Conservation (phyloP, 1,284 basidiomycete species). For the Pascua guehoae region DNA sequence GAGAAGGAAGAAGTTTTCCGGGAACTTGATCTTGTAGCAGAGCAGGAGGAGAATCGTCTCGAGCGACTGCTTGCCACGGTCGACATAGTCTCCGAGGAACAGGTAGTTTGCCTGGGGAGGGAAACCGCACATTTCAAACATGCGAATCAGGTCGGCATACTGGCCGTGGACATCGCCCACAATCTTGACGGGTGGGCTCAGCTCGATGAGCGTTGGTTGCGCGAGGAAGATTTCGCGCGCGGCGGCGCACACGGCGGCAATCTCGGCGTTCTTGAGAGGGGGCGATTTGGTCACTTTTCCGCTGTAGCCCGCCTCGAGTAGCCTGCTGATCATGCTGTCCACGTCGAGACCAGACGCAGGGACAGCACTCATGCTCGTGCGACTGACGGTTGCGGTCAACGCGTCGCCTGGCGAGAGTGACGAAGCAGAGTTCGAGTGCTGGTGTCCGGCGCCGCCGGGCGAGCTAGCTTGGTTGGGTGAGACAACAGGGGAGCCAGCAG, state of each 20-base stretch:
- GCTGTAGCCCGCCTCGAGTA: conserved; percentile 95
- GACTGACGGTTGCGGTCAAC: conserved; percentile 34
- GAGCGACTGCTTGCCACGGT: conserved; percentile 95
- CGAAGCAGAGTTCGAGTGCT: conserved; percentile 25
- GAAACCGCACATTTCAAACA: conserved; percentile 99
- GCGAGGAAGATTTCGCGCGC: conserved; percentile 94
- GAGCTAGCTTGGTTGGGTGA: conserved; percentile 12
- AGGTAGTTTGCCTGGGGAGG: conserved; percentile 97
- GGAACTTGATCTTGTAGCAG: conserved; percentile 91
- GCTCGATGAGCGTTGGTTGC: conserved; percentile 95
- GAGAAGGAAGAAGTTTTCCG: conserved; percentile 62
- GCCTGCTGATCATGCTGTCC: conserved; percentile 96
- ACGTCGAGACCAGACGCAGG: conserved; percentile 64
- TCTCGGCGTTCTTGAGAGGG: conserved; percentile 94
- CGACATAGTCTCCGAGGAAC: conserved; percentile 98
- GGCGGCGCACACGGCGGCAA: conserved; percentile 91
- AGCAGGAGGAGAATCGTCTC: conserved; percentile 95
- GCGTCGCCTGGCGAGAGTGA: conserved; percentile 36
- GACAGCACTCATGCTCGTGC: conserved; percentile 24
- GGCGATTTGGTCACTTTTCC: conserved; percentile 97
- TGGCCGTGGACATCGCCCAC: conserved; percentile 99
- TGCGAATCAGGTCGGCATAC: conserved; percentile 94
- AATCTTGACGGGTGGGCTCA: conserved; percentile 98
- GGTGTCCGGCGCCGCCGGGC: conserved; percentile 12
- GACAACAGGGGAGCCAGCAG: conserved; percentile 24